Evolutionary conservation across 768 basidiomycete species (phyloP), one percentile per base, ranked within the genome.

Genomic region (Favolaschia claudopus): DNA sequence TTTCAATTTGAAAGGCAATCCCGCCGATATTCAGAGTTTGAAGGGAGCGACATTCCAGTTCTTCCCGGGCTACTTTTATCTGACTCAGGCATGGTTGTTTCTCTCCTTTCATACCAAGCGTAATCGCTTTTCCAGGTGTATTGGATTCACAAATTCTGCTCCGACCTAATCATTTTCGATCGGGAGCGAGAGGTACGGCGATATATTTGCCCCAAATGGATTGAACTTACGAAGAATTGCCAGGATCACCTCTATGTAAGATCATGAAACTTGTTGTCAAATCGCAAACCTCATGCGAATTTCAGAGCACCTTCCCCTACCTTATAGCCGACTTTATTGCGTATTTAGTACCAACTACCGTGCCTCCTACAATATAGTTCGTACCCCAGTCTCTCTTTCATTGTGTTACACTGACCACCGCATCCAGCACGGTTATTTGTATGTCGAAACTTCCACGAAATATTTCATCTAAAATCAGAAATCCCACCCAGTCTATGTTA

Each of bases 121-220:
- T 22, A n/a, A n/a, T n/a, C n/a, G n/a, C n/a, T n/a, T n/a, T 15
- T 13, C 25, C 54, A 62, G 54, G 60, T 62, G 13, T 64, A 60
- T 46, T 64, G 63, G 63, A 64, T 64, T 17, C 57, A 64, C 36
- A 64, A 64, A 40, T 64, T 55, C 22, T 64, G 63, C 29, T 32
- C 49, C 49, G 63, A 64, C 40, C 54, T 64, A 10, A 52, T 64
- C 48, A 74, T 81, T 46, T 83, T 82, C 44, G 80, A 83, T 60
- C 72, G 81, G 8, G 81, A 83, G 53, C 71, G 73, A 24, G 81
- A 81, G 54, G 77, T 74, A 51, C 34, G 32, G 22, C 5, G 0
- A 4, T 17, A 28, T 3, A 20, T 19, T 27, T n/a, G 2, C 25
- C 8, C 7, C 47, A 36, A 27, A 5, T 15, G 17, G 28, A 33